A percentile compares a stretch with the other conserved stretches of the same genome.
Conservation (phyloP, 2,329 filamentous ascomycete genomes). For the Uncinocarpus reesii region DNA sequence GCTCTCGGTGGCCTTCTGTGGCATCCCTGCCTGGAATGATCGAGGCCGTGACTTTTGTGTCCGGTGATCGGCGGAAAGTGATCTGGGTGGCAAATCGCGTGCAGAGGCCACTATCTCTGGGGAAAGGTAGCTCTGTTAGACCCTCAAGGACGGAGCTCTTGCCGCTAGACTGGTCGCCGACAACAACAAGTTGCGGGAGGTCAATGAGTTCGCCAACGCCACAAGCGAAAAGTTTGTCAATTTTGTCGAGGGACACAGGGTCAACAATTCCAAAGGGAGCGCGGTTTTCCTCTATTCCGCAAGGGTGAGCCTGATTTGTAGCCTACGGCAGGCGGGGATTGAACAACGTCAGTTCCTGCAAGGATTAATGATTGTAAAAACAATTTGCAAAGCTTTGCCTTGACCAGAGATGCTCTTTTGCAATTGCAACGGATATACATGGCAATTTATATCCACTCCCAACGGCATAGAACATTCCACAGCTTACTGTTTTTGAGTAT, state of each 20-base stretch:
- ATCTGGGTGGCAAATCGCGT: conserved; percentile 42
- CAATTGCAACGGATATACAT: too few relatives aligned
- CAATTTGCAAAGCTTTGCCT: too few relatives aligned
- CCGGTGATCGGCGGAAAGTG: conserved; percentile 28
- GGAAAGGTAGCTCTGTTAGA: conserved; percentile 14
- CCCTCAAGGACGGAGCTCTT: conserved; percentile 19
- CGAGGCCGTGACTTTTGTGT: conserved; percentile 21
- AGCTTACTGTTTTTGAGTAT: too few relatives aligned
- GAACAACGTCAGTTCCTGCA: too few relatives aligned
- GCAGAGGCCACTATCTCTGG: conserved; percentile 26
- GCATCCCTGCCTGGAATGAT: conserved; percentile 31
- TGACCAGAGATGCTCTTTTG: too few relatives aligned
- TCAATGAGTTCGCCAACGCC: conserved; percentile 23
- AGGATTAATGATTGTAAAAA: too few relatives aligned
- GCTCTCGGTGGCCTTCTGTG: conserved; percentile 15
- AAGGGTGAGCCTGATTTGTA: neutral
- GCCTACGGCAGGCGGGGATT: too few relatives aligned
- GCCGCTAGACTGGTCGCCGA: conserved; percentile 17
- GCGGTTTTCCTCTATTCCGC: neutral
- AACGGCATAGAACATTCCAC: too few relatives aligned
- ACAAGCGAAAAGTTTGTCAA: conserved; percentile 29
- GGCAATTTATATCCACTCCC: too few relatives aligned
- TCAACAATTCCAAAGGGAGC: conserved; percentile 29
- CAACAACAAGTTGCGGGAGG: conserved; percentile 20
- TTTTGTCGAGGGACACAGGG: conserved; percentile 24